Conservation (phyloP, 345 rosid species). For the Populus davidiana region DNA sequence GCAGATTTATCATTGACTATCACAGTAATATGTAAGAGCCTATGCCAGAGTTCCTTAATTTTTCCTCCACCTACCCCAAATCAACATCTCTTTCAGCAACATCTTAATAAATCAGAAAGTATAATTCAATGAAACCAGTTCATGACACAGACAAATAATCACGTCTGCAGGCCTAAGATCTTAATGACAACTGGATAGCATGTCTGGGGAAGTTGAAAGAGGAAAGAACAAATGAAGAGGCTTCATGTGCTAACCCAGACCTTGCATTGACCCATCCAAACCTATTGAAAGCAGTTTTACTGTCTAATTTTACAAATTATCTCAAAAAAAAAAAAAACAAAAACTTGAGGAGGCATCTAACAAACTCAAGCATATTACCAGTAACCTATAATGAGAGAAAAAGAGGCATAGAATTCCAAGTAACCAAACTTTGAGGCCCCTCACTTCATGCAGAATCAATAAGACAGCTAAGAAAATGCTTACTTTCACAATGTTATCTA, state of each 20-base stretch:
- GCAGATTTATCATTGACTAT: not conserved
- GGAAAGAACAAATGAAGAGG: not conserved
- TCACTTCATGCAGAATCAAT: not conserved
- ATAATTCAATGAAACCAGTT: not conserved
- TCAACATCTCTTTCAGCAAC: not conserved
- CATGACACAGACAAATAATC: not conserved
- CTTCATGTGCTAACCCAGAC: not conserved
- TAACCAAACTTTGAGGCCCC: not conserved
- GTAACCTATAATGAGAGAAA: not conserved
- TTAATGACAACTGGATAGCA: not conserved
- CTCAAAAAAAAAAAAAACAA: not conserved
- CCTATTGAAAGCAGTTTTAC: not conserved
- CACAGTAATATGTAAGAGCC: not conserved
- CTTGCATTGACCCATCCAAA: not conserved
- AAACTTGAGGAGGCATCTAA: not conserved
- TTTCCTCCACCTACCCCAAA: not conserved
- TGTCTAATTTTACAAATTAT: not conserved
- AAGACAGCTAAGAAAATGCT: not conserved
- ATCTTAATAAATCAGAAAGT: not conserved
- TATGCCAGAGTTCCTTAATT: not conserved
- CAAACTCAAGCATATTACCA: not conserved
- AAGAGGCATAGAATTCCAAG: not conserved
- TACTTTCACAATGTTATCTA: conserved; percentile 81
- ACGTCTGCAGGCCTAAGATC: not conserved
- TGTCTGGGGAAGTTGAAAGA: not conserved